These are phyloP conservation scores for Leucocoprinus sp. DNA, from an alignment of 768 basidiomycete genomes.

Conservation along the genomic window DNA sequence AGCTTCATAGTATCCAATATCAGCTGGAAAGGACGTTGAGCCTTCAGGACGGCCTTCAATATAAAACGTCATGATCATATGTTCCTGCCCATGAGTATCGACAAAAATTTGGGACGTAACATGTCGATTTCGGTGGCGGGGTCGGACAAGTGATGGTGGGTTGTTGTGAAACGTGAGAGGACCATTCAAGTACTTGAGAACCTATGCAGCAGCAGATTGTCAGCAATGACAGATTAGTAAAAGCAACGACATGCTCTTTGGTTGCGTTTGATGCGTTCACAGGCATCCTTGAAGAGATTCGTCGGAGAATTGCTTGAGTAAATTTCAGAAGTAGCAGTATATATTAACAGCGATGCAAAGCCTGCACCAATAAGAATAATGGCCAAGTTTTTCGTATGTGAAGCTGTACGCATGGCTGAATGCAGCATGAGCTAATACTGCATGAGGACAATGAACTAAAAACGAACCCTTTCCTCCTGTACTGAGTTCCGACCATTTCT, in stretches of 20 bases:
- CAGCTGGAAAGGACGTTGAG: slow-evolving; percentile 22
- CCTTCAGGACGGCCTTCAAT: slow-evolving; percentile 53
- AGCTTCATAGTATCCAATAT: slow-evolving; percentile 38
- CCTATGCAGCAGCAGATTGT: slow-evolving; percentile 30
- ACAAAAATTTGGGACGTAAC: slow-evolving; percentile 71
- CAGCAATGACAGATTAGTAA: neutral
- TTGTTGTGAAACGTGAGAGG: slow-evolving; percentile 76
- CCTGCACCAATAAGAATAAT: slow-evolving; percentile 75
- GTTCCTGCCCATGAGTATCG: slow-evolving; percentile 68
- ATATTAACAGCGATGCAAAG: slow-evolving; percentile 65
- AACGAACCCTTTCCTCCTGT: slow-evolving; percentile 65
- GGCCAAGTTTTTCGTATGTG: slow-evolving; percentile 39
- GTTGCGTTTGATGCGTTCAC: slow-evolving; percentile 43
- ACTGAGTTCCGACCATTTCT: slow-evolving; percentile 76
- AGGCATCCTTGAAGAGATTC: slow-evolving; percentile 61
- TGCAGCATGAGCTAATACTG: neutral
- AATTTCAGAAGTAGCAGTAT: slow-evolving; percentile 74
- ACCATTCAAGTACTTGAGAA: slow-evolving; percentile 58
- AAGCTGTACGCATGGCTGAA: slow-evolving; percentile 42
- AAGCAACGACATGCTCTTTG: slow-evolving; percentile 25
- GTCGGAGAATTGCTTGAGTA: slow-evolving; percentile 88
- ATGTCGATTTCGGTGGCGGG: slow-evolving; percentile 76
- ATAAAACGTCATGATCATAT: slow-evolving; percentile 80
- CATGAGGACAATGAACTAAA: slow-evolving; percentile 1
- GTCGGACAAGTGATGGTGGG: slow-evolving; percentile 65